phyloP scores from a whole-genome alignment of 2,329 filamentous ascomycete genomes.

The Fusarium brachygibbosum region DNA sequence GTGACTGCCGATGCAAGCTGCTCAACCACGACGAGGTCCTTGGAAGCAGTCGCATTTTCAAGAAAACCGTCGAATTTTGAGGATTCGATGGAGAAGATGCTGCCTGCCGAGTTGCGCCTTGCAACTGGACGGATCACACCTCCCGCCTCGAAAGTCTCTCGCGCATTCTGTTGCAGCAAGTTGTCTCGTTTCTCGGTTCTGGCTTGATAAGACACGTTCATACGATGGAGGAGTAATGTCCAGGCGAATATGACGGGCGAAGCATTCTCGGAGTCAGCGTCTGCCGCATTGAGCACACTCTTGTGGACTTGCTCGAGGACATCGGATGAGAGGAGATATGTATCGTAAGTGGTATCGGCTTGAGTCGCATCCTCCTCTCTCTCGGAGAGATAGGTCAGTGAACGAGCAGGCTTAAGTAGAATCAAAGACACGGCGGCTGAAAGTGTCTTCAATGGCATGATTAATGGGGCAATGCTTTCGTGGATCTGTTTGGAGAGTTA shows the following conservation, averaged over 20 bases:
- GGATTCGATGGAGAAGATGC: constrained; percentile 72
- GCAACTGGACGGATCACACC: constrained; percentile 57
- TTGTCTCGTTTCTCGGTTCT: constrained; percentile 72
- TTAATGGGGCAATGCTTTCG: constrained; percentile 63
- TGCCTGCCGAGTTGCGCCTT: constrained; percentile 71
- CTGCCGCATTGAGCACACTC: constrained; percentile 73
- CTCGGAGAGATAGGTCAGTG: constrained; percentile 61
- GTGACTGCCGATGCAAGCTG: constrained; percentile 64
- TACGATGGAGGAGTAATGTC: constrained; percentile 79
- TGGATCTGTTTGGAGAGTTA: constrained; percentile 52
- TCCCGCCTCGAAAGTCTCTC: constrained; percentile 68
- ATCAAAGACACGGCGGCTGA: constrained; percentile 78
- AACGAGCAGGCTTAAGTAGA: constrained; percentile 75
- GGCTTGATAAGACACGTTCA: constrained; percentile 73
- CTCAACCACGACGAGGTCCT: constrained; percentile 66
- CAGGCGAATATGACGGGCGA: constrained; percentile 84
- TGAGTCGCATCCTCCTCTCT: constrained; percentile 55
- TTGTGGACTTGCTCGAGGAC: constrained; percentile 80
- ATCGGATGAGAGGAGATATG: constrained; percentile 77
- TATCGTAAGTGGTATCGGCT: constrained; percentile 57
- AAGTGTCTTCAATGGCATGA: constrained; percentile 76
- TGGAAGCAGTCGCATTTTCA: constrained; percentile 62
- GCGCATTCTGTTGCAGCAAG: constrained; percentile 69
- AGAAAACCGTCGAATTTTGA: constrained; percentile 71
- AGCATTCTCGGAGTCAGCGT: constrained; percentile 70